Percentiles rank a stretch among this genome's conserved stretches.
Conservation (phyloP, 139 green algal genomes). For the Volvox africanus region DNA sequence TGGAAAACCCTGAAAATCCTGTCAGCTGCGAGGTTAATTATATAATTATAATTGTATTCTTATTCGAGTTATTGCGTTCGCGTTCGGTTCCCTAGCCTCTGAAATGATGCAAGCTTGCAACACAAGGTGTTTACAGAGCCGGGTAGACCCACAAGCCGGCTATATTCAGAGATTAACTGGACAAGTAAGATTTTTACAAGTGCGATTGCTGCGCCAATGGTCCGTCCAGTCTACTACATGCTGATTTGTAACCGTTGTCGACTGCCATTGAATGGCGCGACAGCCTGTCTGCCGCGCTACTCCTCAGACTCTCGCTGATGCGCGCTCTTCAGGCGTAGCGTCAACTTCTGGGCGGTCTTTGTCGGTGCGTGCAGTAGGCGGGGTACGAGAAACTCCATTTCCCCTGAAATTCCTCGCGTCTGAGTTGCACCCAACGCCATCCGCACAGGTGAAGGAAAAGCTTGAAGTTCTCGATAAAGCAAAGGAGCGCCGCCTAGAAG, state of each 20-base stretch:
- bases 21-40: no score
- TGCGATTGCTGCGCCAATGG: background rate
- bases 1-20: no score
- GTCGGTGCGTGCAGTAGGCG: background rate
- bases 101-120: background rate
- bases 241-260: background rate
- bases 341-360: conserved; percentile 7
- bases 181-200: background rate
- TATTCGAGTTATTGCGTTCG: no score
- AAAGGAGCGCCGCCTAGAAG: conserved; percentile 38
- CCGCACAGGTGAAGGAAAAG: conserved; percentile 36
- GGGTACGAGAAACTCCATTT: no score
- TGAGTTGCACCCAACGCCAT: background rate
- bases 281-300: background rate
- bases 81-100: no score
- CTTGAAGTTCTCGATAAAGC: conserved; percentile 37
- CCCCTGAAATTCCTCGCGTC: background rate
- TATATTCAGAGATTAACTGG: background rate
- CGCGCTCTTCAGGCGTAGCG: no score
- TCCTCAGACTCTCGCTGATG: background rate
- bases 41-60: no score
- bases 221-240: background rate
- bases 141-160: background rate
- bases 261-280: background rate
- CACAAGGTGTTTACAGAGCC: background rate